A percentile compares a stretch with the other conserved stretches of the same genome.
Evolutionary conservation across 2,329 filamentous ascomycete species (phyloP).

Genomic region (Hymenotorrendiella dingleyae): DNA sequence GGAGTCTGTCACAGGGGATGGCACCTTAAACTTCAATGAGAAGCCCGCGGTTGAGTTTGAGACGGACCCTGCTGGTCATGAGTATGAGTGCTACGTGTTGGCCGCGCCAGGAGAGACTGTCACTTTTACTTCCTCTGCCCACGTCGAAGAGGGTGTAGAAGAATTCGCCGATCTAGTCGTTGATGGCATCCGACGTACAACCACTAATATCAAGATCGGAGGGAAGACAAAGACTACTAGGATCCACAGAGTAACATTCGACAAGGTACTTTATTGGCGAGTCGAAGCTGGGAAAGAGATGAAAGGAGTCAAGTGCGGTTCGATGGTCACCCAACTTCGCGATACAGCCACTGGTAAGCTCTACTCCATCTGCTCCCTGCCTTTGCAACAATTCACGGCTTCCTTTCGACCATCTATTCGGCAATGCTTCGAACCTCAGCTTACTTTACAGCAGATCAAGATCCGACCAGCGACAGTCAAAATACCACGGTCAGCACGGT

Average conservation of each 20-base stretch:
- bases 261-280: constrained; percentile 6
- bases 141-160: constrained; percentile 2
- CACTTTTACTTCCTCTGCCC: constrained; percentile 3
- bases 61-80: too few species aligned
- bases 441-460: too few species aligned
- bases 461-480: too few species aligned
- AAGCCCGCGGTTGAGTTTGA: too few species aligned
- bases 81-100: constrained; percentile 20
- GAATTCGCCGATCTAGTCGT: constrained; percentile 23
- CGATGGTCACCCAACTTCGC: constrained; percentile 13
- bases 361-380: too few species aligned
- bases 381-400: too few species aligned
- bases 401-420: too few species aligned
- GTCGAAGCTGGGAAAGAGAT: constrained; percentile 3
- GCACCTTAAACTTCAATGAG: too few species aligned
- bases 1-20: too few species aligned
- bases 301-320: background rate
- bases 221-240: background rate
- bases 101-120: constrained; percentile 14
- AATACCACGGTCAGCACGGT: constrained; percentile 12
- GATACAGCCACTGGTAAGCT: constrained; percentile 9
- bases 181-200: constrained; percentile 25
- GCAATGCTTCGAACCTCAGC: too few species aligned
- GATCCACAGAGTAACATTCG: background rate
- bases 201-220: constrained; percentile 3